phyloP scores from a whole-genome alignment of 2,329 filamentous ascomycete species.

The Aspergillus pseudoterreus region DNA sequence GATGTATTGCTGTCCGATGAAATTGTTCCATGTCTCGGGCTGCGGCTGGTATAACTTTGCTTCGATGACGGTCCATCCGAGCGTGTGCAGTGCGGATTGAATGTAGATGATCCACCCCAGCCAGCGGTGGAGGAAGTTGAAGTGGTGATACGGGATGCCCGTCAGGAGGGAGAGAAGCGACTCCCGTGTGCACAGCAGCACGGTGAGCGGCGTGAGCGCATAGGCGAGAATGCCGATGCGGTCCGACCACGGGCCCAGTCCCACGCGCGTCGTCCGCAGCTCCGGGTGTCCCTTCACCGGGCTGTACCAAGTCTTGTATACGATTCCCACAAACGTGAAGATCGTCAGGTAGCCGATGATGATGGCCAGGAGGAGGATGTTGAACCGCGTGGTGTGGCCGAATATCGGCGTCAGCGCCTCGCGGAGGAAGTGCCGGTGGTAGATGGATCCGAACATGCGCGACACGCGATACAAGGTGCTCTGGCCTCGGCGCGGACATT shows the following conservation, averaged over 20 bases:
- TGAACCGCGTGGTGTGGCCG: constrained; percentile 64
- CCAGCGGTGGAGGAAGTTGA: constrained; percentile 77
- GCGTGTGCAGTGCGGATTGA: constrained; percentile 65
- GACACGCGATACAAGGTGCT: constrained; percentile 27
- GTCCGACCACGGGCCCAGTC: constrained; percentile 65
- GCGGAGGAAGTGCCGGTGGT: constrained; percentile 56
- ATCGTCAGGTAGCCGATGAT: constrained; percentile 62
- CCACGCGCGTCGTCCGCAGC: constrained; percentile 61
- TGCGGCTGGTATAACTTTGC: constrained; percentile 67
- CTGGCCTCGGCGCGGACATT: constrained; percentile 21
- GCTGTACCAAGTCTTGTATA: constrained; percentile 66
- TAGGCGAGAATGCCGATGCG: constrained; percentile 69
- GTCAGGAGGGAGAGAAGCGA: constrained; percentile 67
- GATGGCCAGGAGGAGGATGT: constrained; percentile 59
- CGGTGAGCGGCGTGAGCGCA: constrained; percentile 67
- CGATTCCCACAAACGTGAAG: constrained; percentile 66
- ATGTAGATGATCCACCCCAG: constrained; percentile 68
- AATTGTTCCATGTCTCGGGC: constrained; percentile 54
- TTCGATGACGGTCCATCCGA: constrained; percentile 68
- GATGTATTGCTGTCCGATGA: constrained; percentile 64
- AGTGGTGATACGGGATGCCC: constrained; percentile 70
- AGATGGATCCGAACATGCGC: constrained; percentile 39
- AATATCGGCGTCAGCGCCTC: constrained; percentile 59
- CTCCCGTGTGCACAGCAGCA: constrained; percentile 66
- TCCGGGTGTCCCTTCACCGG: constrained; percentile 56